phyloP scores from a whole-genome alignment of 2,329 filamentous ascomycete genomes.

The Nannizziopsis arthrosporioides region DNA sequence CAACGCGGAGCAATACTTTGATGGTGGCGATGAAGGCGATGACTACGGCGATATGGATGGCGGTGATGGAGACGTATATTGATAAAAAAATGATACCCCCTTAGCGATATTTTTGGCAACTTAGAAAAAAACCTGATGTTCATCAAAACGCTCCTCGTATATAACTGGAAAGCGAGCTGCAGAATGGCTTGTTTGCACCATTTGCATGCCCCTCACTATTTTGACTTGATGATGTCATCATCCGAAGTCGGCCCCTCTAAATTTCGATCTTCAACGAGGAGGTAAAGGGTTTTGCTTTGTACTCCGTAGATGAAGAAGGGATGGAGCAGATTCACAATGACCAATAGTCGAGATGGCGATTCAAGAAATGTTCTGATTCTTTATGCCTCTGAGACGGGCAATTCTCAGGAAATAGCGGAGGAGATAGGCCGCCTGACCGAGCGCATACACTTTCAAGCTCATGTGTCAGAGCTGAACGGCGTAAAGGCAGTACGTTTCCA shows the following conservation, averaged over 20 bases:
- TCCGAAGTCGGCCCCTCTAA: slow-evolving; percentile 3
- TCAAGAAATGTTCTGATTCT: slow-evolving; percentile 51
- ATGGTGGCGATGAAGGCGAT: slow-evolving; percentile 45
- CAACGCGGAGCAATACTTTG: slow-evolving; percentile 54
- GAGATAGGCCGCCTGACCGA: slow-evolving; percentile 65
- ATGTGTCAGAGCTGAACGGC: slow-evolving; percentile 64
- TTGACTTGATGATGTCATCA: slow-evolving; percentile 12
- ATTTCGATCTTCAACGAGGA: background rate
- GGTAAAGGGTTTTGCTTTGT: no score
- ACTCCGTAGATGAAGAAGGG: no score
- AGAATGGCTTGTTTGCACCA: slow-evolving; percentile 1
- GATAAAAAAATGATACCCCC: slow-evolving; percentile 16
- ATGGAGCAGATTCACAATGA: background rate
- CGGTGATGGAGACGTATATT: slow-evolving; percentile 38
- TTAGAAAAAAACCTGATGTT: background rate
- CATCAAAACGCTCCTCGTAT: background rate
- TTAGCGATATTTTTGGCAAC: background rate
- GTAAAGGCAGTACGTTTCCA: slow-evolving; percentile 55
- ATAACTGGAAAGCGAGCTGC: background rate
- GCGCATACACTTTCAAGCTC: slow-evolving; percentile 65
- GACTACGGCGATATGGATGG: slow-evolving; percentile 46
- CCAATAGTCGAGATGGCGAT: background rate
- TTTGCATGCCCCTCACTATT: background rate
- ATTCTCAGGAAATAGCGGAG: slow-evolving; percentile 79
- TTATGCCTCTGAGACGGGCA: slow-evolving; percentile 92